phyloP scores from a whole-genome alignment of 306 rosid genomes.

The Herpetospermum pedunculosum region DNA sequence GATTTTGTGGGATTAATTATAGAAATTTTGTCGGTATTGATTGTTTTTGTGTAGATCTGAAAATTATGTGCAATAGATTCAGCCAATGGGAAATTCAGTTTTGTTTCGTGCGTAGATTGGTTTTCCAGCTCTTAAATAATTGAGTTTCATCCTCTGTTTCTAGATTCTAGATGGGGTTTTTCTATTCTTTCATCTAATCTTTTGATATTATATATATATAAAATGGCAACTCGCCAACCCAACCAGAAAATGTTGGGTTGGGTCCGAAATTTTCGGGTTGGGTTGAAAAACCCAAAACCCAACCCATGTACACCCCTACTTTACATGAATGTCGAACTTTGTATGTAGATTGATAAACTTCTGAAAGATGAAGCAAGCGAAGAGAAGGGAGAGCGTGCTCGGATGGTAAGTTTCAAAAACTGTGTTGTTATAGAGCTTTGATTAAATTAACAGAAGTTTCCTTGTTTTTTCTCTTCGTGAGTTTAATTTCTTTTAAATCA shows the following conservation, averaged over 20 bases:
- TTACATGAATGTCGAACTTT: slow-evolving; percentile 10
- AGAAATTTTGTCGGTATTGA: too few species aligned
- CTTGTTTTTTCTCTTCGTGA: background rate
- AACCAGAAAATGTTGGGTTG: too few species aligned
- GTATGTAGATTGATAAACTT: slow-evolving; percentile 51
- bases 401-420: slow-evolving; percentile 53
- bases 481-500: background rate
- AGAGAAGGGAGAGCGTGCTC: slow-evolving; percentile 94
- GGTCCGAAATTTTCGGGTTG: too few species aligned
- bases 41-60: too few species aligned
- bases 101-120: background rate
- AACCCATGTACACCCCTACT: too few species aligned
- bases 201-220: too few species aligned
- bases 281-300: too few species aligned
- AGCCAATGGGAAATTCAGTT: too few species aligned
- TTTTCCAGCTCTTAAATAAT: too few species aligned
- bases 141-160: background rate
- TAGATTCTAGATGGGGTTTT: background rate
- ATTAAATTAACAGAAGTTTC: background rate
- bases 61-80: too few species aligned
- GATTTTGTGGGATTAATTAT: too few species aligned
- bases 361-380: slow-evolving; percentile 90
- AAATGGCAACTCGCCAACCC: too few species aligned
- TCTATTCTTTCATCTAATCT: background rate
- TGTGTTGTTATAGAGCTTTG: background rate